phyloP scores from a whole-genome alignment of 140 eudicot genomes.

The Bidens hawaiensis region DNA sequence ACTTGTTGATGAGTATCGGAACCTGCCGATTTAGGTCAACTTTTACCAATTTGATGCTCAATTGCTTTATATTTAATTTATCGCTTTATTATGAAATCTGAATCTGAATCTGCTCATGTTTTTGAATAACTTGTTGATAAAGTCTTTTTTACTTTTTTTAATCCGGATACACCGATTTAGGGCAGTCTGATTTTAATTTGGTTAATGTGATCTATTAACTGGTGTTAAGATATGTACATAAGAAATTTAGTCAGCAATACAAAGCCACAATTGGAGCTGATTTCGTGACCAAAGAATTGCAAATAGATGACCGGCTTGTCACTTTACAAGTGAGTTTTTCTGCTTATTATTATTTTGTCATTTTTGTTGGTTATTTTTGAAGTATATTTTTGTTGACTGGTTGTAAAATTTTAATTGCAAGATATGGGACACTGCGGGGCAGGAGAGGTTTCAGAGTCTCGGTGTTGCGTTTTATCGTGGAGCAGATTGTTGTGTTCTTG shows the following conservation, averaged over 20 bases:
- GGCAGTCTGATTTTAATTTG: too few relatives aligned
- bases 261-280: slow-evolving; percentile 99
- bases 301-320: slow-evolving; percentile 88
- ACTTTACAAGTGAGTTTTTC: slow-evolving; percentile 74
- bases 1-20: slow-evolving; percentile 4
- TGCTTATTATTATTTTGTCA: not conserved
- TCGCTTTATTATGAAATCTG: not conserved
- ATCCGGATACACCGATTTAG: too few relatives aligned
- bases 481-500: slow-evolving; percentile 89
- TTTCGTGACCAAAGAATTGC: slow-evolving; percentile 92
- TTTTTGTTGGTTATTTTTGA: not conserved
- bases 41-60: not conserved
- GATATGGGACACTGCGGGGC: slow-evolving; percentile 99
- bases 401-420: slow-evolving; percentile 13
- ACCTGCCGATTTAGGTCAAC: slow-evolving; percentile 12
- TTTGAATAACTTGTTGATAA: too few relatives aligned
- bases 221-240: slow-evolving; percentile 75
- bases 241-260: slow-evolving; percentile 95
- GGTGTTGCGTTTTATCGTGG: slow-evolving; percentile 98
- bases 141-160: too few relatives aligned
- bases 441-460: slow-evolving; percentile 93
- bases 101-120: too few relatives aligned
- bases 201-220: slow-evolving; percentile 35
- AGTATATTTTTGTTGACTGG: slow-evolving; percentile 4
- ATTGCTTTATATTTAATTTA: not conserved